These are phyloP conservation scores for Sphagnum magellanicum DNA, from an alignment of 228 moss, liverwort and hornwort genomes.

Conservation along the genomic window DNA sequence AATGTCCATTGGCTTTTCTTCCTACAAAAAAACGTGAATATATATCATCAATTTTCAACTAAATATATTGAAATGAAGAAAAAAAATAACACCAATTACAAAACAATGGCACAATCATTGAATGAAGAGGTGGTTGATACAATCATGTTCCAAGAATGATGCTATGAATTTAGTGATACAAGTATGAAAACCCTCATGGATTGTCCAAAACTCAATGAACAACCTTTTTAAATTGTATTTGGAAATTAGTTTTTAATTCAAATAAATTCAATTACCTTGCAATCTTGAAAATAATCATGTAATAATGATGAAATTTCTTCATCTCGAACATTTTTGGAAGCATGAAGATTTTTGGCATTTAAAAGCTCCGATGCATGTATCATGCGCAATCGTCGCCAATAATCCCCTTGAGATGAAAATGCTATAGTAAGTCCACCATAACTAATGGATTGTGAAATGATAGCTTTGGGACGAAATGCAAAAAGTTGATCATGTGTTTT, in stretches of 20 bases:
- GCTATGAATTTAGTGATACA: too few relatives aligned
- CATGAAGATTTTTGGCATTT: constrained; percentile 13
- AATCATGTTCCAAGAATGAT: too few relatives aligned
- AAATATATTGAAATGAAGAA: too few relatives aligned
- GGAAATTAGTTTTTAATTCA: too few relatives aligned
- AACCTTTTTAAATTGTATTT: too few relatives aligned
- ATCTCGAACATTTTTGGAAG: constrained; percentile 1
- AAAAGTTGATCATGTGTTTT: constrained; percentile 23
- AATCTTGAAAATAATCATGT: background rate
- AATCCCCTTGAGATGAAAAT: constrained; percentile 25
- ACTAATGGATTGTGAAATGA: constrained; percentile 8
- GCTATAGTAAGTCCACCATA: constrained; percentile 27
- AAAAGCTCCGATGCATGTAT: constrained; percentile 27
- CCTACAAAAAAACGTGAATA: background rate
- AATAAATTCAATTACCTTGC: background rate
- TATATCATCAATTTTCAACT: too few relatives aligned
- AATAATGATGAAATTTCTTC: constrained; percentile 12
- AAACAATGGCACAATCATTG: too few relatives aligned
- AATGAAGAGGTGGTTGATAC: too few relatives aligned
- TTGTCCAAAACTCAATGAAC: too few relatives aligned
- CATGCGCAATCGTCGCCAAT: constrained; percentile 37
- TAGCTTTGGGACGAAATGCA: constrained; percentile 19
- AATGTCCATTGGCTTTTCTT: constrained; percentile 3
- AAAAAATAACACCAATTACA: too few relatives aligned
- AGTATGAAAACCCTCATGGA: too few relatives aligned